phyloP scores from a whole-genome alignment of 768 basidiomycete species.

The Crepidotus variabilis region DNA sequence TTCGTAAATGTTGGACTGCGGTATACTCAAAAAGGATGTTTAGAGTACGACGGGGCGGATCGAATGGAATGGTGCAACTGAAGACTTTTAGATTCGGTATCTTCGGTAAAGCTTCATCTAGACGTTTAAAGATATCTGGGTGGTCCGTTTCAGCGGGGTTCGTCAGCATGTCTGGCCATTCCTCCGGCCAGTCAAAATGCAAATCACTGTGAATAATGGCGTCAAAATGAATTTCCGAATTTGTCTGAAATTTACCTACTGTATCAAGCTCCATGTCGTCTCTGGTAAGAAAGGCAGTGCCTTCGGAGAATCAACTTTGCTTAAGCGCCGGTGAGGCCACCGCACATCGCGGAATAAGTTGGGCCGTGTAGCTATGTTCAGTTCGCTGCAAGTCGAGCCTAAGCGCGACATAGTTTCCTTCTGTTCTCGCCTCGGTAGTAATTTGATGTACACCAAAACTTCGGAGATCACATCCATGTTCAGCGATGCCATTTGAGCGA shows the following conservation, averaged over 20 bases:
- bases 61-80: slow-evolving; percentile 36
- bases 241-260: slow-evolving; percentile 18
- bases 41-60: slow-evolving; percentile 32
- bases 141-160: slow-evolving; percentile 32
- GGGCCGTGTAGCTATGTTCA: slow-evolving; percentile 12
- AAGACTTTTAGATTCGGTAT: slow-evolving; percentile 32
- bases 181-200: slow-evolving; percentile 38
- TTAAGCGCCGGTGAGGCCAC: slow-evolving; percentile 37
- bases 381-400: slow-evolving; percentile 8
- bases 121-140: slow-evolving; percentile 32
- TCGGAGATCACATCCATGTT: slow-evolving; percentile 18
- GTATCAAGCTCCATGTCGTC: slow-evolving; percentile 33
- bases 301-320: slow-evolving; percentile 24
- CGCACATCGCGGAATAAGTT: slow-evolving; percentile 28
- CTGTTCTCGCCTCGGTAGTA: slow-evolving; percentile 8
- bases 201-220: slow-evolving; percentile 23
- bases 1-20: slow-evolving; percentile 30
- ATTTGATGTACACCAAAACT: slow-evolving; percentile 12
- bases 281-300: slow-evolving; percentile 37
- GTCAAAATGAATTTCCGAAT: neutral
- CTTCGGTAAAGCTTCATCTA: slow-evolving; percentile 31
- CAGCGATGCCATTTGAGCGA: slow-evolving; percentile 8
- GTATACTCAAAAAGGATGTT: slow-evolving; percentile 31
- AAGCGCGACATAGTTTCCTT: slow-evolving; percentile 13
- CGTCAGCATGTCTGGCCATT: slow-evolving; percentile 34